phyloP scores from a whole-genome alignment of 257 asterid genomes.

The Nicotiana undulata region DNA sequence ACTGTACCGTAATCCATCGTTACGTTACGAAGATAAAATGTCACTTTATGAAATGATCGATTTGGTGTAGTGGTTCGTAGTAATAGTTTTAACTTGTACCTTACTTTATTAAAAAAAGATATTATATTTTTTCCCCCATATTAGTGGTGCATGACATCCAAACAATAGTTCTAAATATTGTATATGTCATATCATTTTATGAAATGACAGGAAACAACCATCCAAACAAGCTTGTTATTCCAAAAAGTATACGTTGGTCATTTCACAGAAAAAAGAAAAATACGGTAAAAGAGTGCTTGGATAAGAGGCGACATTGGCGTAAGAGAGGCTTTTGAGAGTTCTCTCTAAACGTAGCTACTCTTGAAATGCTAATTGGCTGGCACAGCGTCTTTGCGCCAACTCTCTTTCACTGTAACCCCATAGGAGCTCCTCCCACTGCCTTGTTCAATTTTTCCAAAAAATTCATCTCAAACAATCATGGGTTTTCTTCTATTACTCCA shows the following conservation, averaged over 20 bases:
- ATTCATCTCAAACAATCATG: conserved; percentile 10
- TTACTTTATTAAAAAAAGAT: too few species aligned
- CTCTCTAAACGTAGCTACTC: neutral
- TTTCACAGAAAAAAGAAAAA: neutral
- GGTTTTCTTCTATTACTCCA: neutral
- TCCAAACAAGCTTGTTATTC: too few species aligned
- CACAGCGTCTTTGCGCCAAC: neutral
- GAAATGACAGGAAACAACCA: too few species aligned
- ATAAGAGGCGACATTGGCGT: neutral
- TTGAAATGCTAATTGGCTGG: neutral
- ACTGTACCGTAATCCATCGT: too few species aligned
- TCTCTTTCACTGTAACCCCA: neutral
- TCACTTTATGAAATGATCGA: too few species aligned
- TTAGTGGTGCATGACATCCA: too few species aligned
- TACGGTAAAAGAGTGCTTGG: neutral
- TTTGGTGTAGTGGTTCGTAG: too few species aligned
- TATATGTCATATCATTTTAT: too few species aligned
- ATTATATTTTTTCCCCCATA: too few species aligned
- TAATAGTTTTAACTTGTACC: too few species aligned
- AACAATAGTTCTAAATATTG: too few species aligned
- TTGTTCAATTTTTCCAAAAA: conserved; percentile 7
- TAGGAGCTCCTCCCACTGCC: neutral
- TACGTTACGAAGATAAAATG: too few species aligned
- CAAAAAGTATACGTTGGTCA: neutral
- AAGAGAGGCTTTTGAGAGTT: neutral